Percentiles rank a stretch among this genome's conserved stretches.
phyloP scores from a whole-genome alignment of 202 grass and related monocot genomes.

The Elaeis oleifera region DNA sequence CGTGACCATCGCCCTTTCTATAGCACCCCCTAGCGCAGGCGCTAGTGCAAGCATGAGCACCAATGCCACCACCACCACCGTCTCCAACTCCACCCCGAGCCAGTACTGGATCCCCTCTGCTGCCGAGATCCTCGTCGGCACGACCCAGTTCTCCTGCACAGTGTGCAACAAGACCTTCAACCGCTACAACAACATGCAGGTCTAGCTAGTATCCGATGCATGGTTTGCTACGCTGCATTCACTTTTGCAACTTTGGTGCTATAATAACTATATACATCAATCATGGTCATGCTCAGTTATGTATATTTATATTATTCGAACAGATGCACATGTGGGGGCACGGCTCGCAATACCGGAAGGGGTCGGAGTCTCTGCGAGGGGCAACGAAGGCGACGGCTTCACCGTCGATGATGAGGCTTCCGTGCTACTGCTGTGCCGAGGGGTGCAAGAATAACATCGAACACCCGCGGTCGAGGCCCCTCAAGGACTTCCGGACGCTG shows the following conservation, averaged over 20 bases:
- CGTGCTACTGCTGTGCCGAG: conserved; percentile 92
- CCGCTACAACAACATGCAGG: conserved; percentile 99
- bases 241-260: too few species aligned
- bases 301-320: neutral
- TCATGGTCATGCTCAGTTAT: neutral
- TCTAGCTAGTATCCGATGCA: neutral
- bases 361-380: conserved; percentile 73
- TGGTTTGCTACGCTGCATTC: too few species aligned
- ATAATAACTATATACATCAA: neutral
- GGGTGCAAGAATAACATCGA: conserved; percentile 92
- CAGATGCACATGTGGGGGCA: conserved; percentile 99
- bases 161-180: conserved; percentile 98
- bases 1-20: conserved; percentile 66
- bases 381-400: conserved; percentile 28
- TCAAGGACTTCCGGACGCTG: conserved; percentile 96
- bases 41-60: conserved; percentile 1
- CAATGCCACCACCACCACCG: neutral
- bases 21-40: conserved; percentile 37
- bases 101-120: conserved; percentile 99
- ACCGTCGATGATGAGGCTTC: conserved; percentile 72
- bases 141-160: conserved; percentile 93
- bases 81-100: conserved; percentile 31
- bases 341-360: conserved; percentile 92
- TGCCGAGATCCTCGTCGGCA: conserved; percentile 92
- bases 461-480: conserved; percentile 70